Percentiles rank a stretch among this genome's conserved stretches.
Evolutionary conservation across 768 basidiomycete genomes (phyloP).

Genomic region (Lentinula guzmanii): DNA sequence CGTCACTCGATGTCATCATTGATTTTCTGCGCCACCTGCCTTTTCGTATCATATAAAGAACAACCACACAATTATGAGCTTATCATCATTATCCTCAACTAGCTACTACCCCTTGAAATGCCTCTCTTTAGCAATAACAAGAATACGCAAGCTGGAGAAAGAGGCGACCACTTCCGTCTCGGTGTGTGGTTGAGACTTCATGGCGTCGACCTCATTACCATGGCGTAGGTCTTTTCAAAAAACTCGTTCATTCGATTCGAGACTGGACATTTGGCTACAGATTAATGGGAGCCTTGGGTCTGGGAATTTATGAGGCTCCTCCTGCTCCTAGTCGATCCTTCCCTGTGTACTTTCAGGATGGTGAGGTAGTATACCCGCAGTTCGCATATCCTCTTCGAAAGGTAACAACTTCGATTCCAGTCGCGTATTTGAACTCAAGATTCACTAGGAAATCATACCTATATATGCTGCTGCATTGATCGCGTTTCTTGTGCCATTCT

Average conservation of each 20-base stretch:
- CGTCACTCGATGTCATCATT: too few species aligned
- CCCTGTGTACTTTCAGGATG: conserved; percentile 38
- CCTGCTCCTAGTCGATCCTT: conserved; percentile 40
- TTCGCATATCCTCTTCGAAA: conserved; percentile 44
- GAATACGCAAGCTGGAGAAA: not conserved
- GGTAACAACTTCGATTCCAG: not conserved
- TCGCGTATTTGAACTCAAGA: too few species aligned
- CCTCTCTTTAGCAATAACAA: not conserved
- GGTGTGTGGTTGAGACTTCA: conserved; percentile 40
- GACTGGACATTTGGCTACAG: not conserved
- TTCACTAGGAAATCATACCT: conserved; percentile 37
- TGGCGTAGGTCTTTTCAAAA: conserved; percentile 18
- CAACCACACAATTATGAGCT: too few species aligned
- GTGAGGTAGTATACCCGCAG: conserved; percentile 46
- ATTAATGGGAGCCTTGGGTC: conserved; percentile 45
- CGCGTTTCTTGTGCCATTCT: conserved; percentile 48
- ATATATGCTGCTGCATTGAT: conserved; percentile 48
- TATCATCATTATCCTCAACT: not conserved
- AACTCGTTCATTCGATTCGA: too few species aligned
- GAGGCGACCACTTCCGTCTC: conserved; percentile 20
- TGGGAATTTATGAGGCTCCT: conserved; percentile 47
- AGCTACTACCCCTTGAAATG: not conserved
- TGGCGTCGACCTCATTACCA: conserved; percentile 46
- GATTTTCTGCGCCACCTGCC: too few species aligned
- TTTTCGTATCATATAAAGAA: too few species aligned